These are phyloP conservation scores for Melanopsichium pennsylvanicum DNA, from an alignment of 1,284 basidiomycete genomes.

Conservation along the genomic window DNA sequence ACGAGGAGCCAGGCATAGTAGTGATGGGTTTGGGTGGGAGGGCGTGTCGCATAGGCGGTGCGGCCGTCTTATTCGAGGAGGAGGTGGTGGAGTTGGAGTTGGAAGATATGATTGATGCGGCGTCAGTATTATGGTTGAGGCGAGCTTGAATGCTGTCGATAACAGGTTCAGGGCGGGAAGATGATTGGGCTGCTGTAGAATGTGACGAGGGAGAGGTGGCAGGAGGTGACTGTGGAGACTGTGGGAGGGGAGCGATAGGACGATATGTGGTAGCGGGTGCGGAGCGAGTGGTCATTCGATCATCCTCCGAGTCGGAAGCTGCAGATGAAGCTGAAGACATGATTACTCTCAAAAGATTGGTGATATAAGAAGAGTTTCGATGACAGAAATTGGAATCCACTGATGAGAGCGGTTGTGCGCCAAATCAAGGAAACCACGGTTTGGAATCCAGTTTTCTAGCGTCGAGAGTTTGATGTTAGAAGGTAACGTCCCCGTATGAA, in stretches of 20 bases:
- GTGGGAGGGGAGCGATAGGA: conserved; percentile 45
- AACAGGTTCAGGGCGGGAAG: background rate
- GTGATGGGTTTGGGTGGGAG: conserved; percentile 54
- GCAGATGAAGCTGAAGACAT: conserved; percentile 46
- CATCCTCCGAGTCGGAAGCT: conserved; percentile 38
- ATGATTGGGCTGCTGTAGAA: conserved; percentile 11
- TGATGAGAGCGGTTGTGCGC: too few species aligned
- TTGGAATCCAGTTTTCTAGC: too few species aligned
- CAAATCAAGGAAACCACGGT: too few species aligned
- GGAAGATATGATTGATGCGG: conserved; percentile 8
- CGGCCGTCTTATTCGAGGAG: conserved; percentile 11
- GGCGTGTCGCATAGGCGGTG: conserved; percentile 42
- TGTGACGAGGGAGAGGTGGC: conserved; percentile 24
- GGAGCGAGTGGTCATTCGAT: conserved; percentile 43
- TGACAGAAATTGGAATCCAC: too few species aligned
- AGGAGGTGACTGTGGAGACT: conserved; percentile 36
- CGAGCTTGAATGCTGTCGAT: conserved; percentile 10
- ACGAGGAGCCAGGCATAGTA: conserved; percentile 10
- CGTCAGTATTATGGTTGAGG: conserved; percentile 8
- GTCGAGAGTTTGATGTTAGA: too few species aligned
- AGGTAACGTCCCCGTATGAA: too few species aligned
- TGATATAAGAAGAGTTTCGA: too few species aligned
- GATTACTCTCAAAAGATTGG: too few species aligned
- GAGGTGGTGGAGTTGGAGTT: conserved; percentile 15
- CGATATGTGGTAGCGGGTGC: conserved; percentile 48